These are phyloP conservation scores for Cordyceps farinosa DNA, from an alignment of 2,329 filamentous ascomycete species.

Conservation along the genomic window DNA sequence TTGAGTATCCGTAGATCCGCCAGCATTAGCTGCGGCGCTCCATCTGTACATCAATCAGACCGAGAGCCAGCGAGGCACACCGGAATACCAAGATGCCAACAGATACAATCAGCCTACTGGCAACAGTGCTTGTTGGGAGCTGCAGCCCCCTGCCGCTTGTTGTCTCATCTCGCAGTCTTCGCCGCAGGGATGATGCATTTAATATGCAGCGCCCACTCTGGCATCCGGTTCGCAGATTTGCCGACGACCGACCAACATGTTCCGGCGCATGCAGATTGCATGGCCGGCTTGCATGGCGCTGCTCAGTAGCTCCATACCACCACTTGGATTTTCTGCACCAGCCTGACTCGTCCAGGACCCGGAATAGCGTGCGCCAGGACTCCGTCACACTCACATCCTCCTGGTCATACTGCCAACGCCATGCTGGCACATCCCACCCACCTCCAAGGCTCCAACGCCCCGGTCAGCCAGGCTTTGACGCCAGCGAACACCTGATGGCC, in stretches of 20 bases:
- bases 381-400: not conserved
- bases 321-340: not conserved
- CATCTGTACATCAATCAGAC: not conserved
- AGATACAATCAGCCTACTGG: too few relatives aligned
- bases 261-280: not conserved
- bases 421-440: not conserved
- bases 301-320: not conserved
- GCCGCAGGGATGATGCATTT: not conserved
- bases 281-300: not conserved
- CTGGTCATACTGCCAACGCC: not conserved
- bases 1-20: not conserved
- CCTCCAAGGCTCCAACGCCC: not conserved
- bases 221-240: not conserved
- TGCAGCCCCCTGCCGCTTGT: not conserved
- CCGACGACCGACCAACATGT: slow-evolving; percentile 12
- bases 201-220: not conserved
- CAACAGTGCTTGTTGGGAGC: too few relatives aligned
- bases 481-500: not conserved
- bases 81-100: not conserved
- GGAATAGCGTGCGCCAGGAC: not conserved
- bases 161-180: slow-evolving; percentile 10
- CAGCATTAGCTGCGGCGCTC: not conserved
- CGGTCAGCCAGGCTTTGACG: slow-evolving; percentile 7
- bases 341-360: slow-evolving; percentile 11
- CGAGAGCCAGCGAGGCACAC: not conserved